phyloP scores from a whole-genome alignment of 345 rosid species.

The Populus alba region DNA sequence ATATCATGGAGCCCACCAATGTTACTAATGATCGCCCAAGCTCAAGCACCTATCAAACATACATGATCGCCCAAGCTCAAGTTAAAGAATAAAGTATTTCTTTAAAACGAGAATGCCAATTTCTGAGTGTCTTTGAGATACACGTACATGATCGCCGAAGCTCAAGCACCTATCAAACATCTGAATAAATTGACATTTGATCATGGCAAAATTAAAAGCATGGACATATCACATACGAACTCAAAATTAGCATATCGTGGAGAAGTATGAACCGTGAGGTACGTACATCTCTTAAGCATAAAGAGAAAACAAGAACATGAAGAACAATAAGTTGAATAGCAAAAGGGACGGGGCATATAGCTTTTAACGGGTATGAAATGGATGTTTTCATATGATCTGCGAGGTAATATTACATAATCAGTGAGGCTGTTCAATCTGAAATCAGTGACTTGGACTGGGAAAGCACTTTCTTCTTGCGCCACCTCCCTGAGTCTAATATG shows the following conservation, averaged over 20 bases:
- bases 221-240: neutral
- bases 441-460: constrained; percentile 90
- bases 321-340: neutral
- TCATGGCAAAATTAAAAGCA: neutral
- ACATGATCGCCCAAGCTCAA: too few species aligned
- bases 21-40: neutral
- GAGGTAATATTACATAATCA: neutral
- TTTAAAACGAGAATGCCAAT: too few species aligned
- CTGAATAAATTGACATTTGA: neutral
- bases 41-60: too few species aligned
- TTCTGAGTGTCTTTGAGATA: too few species aligned
- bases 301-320: neutral
- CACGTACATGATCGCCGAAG: too few species aligned
- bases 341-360: too few species aligned
- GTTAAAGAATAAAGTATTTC: too few species aligned
- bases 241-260: neutral
- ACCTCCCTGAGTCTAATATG: constrained; percentile 68
- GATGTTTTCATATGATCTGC: neutral
- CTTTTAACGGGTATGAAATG: neutral
- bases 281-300: neutral
- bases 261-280: neutral
- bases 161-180: too few species aligned
- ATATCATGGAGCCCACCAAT: neutral
- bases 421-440: constrained; percentile 56
- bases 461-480: constrained; percentile 69